A percentile compares a stretch with the other conserved stretches of the same genome.
phyloP scores from a whole-genome alignment of 495 filamentous ascomycete genomes.

The Tuber magnatum region DNA sequence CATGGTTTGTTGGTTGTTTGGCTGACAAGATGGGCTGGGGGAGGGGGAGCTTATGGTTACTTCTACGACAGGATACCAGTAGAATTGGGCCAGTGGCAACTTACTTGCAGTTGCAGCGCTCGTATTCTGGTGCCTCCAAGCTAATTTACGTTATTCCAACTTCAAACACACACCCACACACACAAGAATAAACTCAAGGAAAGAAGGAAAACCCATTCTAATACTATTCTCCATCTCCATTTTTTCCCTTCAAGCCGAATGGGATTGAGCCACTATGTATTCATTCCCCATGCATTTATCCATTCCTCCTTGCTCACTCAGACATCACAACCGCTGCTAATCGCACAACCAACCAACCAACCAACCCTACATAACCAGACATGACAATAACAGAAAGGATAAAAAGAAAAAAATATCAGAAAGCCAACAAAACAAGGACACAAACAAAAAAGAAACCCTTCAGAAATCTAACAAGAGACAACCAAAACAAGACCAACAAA shows the following conservation, averaged over 20 bases:
- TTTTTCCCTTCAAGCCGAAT: background rate
- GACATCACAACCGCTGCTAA: background rate
- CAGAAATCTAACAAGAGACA: background rate
- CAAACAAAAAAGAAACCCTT: background rate
- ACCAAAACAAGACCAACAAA: background rate
- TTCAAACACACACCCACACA: background rate
- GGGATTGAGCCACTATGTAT: background rate
- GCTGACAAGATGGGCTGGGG: too few relatives aligned
- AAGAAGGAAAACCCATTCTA: background rate
- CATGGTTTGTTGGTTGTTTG: too few relatives aligned
- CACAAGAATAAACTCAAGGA: background rate
- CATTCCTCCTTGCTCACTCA: background rate
- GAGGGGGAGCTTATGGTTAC: too few relatives aligned
- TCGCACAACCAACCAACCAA: slow-evolving; percentile 1
- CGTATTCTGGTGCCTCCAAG: too few relatives aligned
- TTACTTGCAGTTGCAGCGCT: too few relatives aligned
- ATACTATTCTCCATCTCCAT: background rate
- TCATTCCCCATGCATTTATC: background rate
- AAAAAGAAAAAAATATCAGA: background rate
- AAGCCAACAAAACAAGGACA: background rate
- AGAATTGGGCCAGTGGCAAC: too few relatives aligned
- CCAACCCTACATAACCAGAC: background rate
- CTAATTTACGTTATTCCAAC: too few relatives aligned
- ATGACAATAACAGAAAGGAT: background rate
- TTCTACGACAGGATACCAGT: too few relatives aligned